Base-by-base conservation (phyloP, 805 yeast species). In the Maudiozyma pseudohumilis region DNA sequence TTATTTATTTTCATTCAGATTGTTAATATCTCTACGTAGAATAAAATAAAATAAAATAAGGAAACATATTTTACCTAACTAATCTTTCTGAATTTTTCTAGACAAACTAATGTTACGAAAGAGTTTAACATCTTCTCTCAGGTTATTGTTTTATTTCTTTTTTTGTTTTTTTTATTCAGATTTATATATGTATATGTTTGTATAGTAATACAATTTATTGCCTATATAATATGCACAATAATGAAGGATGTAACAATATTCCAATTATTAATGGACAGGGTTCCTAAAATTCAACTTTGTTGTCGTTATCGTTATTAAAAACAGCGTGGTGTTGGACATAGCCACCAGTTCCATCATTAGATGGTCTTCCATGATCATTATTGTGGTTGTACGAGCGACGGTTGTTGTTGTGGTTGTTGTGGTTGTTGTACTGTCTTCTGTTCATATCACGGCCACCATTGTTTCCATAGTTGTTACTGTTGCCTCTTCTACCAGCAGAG, bases 391-490 rank as follows among this genome's bases (percentile, higher is more conserved):
- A 30, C 47, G 41, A 52, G 43, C 52, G 53, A 39, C 48, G 55
- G n/a, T 29, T 29, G 6, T 29, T 29, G 8, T 19, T 10, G 18
- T 15, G 12, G 41, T 48, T 45, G 40, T 49, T 53, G 37, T 59
- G 50, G 31, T 41, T 21, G 27, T 32, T 38, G 13, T 35, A 34
- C 21, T 36, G 26, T 13, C 38, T 38, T 19, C 34, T 37, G 34
- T 53, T 51, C 41, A 53, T 46, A 33, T 50, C 47, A 48, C 46
- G 36, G 15, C 31, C 24, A 27, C 34, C 29, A 36, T 58, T 49
- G 41, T 50, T 54, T 45, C 60, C 48, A 38, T 60, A 54, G 48
- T 54, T 52, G 40, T 53, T 53, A 43, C 59, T 43, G 18, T 46
- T 40, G 21, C 34, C 32, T 13, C 45, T 40, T 18, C 33, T 32